These are phyloP conservation scores for Pythium scleroteichum DNA, from an alignment of 352 stramenopile genomes.

Conservation along the genomic window DNA sequence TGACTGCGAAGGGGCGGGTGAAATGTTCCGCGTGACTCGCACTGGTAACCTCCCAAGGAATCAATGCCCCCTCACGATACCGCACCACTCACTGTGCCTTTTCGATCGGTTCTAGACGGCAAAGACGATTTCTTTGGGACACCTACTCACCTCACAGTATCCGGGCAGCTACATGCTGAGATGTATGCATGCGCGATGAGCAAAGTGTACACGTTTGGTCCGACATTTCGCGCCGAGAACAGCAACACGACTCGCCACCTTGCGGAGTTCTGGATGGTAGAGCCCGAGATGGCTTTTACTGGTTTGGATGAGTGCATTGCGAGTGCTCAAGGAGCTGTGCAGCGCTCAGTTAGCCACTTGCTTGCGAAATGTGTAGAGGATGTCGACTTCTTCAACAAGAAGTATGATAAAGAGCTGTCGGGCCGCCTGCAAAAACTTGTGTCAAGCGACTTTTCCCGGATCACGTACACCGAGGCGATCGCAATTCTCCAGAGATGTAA, in stretches of 20 bases:
- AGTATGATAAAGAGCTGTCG: conserved; percentile 84
- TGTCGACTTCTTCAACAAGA: conserved; percentile 93
- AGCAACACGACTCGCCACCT: conserved; percentile 97
- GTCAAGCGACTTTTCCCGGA: conserved; percentile 87
- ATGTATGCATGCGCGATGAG: conserved; percentile 96
- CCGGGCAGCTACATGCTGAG: conserved; percentile 94
- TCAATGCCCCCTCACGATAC: too few relatives aligned
- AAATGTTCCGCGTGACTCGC: conserved; percentile 96
- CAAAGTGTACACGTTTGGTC: conserved; percentile 99
- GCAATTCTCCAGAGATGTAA: conserved; percentile 88
- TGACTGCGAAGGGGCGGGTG: conserved; percentile 97
- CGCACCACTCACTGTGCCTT: too few relatives aligned
- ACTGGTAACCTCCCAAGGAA: conserved; percentile 59
- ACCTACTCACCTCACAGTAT: conserved; percentile 89
- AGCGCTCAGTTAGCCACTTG: conserved; percentile 81
- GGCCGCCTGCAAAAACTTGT: conserved; percentile 83
- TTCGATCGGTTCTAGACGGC: conserved; percentile 42
- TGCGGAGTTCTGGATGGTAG: conserved; percentile 98
- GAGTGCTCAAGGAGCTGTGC: conserved; percentile 92
- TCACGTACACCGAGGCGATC: conserved; percentile 96
- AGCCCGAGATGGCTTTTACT: conserved; percentile 91
- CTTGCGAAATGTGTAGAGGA: conserved; percentile 90
- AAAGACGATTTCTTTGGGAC: conserved; percentile 95
- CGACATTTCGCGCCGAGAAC: conserved; percentile 99
- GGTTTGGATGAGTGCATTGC: conserved; percentile 90